These are phyloP conservation scores for Plasmodium gonderi DNA, from an alignment of 169 alveolate species.

Conservation along the genomic window DNA sequence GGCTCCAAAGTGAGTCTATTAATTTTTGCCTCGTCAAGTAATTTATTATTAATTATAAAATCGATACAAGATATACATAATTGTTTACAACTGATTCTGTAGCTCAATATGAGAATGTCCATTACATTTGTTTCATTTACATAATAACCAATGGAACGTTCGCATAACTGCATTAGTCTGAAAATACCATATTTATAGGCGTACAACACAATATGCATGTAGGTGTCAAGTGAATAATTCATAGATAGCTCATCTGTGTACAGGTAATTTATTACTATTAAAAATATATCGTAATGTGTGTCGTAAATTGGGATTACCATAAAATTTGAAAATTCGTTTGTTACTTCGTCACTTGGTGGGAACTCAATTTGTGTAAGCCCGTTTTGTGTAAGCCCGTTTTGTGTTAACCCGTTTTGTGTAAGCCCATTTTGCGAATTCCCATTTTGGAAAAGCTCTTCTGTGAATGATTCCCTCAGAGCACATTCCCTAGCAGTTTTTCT, in stretches of 20 bases:
- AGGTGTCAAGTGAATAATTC: conserved; percentile 12
- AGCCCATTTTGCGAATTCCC: no score
- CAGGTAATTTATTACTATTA: conserved; percentile 19
- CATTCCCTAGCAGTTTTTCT: no score
- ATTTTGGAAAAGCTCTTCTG: no score
- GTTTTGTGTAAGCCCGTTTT: no score
- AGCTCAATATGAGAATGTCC: conserved; percentile 12
- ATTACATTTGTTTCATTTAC: conserved; percentile 8
- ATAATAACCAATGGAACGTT: neutral
- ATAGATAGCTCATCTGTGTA: conserved; percentile 20
- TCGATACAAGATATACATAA: conserved; percentile 49
- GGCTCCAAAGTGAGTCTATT: conserved; percentile 22
- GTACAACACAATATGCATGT: neutral
- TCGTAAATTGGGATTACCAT: conserved; percentile 24
- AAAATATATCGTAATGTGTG: neutral
- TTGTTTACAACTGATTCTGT: conserved; percentile 20
- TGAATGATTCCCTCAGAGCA: no score
- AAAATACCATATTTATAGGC: neutral
- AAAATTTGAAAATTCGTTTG: neutral
- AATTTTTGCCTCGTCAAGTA: conserved; percentile 23
- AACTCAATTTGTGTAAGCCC: no score
- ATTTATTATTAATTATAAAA: conserved; percentile 24
- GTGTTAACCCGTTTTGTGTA: no score
- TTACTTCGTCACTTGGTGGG: neutral
- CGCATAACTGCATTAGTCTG: conserved; percentile 44